These are phyloP conservation scores for Suhomyces maxii DNA, from an alignment of 1,139 yeast genomes.

Conservation along the genomic window DNA sequence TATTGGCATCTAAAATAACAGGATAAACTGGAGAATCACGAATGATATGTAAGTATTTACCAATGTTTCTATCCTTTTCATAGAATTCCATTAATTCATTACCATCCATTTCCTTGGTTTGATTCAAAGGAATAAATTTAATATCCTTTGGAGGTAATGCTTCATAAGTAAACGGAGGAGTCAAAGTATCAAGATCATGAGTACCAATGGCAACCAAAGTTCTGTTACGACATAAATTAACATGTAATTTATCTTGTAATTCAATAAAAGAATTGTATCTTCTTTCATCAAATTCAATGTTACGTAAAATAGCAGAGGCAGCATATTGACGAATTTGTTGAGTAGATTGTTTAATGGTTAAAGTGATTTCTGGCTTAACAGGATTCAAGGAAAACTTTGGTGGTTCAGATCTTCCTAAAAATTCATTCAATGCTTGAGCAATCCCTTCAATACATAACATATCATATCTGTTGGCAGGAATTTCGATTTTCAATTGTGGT, in stretches of 20 bases:
- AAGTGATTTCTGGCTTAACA: slow-evolving; percentile 56
- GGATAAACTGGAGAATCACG: slow-evolving; percentile 90
- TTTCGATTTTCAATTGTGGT: slow-evolving; percentile 94
- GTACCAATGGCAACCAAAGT: slow-evolving; percentile 98
- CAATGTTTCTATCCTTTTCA: slow-evolving; percentile 85
- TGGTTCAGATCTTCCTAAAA: slow-evolving; percentile 64
- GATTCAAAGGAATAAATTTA: slow-evolving; percentile 82
- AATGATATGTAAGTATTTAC: slow-evolving; percentile 85
- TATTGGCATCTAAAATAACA: slow-evolving; percentile 75
- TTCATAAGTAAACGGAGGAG: slow-evolving; percentile 86
- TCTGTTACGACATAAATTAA: slow-evolving; percentile 95
- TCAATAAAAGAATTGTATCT: slow-evolving; percentile 93
- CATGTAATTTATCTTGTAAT: slow-evolving; percentile 92
- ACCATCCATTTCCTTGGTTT: slow-evolving; percentile 74
- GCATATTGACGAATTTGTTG: slow-evolving; percentile 83
- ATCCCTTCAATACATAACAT: slow-evolving; percentile 98
- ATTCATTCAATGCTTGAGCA: slow-evolving; percentile 90
- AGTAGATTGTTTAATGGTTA: slow-evolving; percentile 76
- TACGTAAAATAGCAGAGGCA: slow-evolving; percentile 88
- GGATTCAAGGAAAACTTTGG: slow-evolving; percentile 71
- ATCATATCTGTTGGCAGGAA: slow-evolving; percentile 97
- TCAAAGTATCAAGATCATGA: slow-evolving; percentile 82
- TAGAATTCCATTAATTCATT: slow-evolving; percentile 83
- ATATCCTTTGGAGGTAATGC: slow-evolving; percentile 81
- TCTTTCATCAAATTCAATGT: slow-evolving; percentile 76